A percentile compares a stretch with the other conserved stretches of the same genome.
Conservation (phyloP, 2,329 filamentous ascomycete species). For the Cytospora leucostoma region DNA sequence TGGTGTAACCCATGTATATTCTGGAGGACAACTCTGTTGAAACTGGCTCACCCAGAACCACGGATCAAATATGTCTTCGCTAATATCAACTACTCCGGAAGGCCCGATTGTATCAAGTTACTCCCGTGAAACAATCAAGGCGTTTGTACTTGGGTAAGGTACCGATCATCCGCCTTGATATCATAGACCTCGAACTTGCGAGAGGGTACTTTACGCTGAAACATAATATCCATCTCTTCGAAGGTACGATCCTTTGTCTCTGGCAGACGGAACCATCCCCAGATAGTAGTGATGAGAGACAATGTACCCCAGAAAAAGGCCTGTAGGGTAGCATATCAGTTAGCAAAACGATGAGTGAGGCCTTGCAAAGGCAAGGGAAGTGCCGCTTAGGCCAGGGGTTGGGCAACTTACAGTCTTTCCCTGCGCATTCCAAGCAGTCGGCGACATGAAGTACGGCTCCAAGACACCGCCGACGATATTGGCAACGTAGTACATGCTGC, state of each 20-base stretch:
- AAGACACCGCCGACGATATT: slow-evolving; percentile 45
- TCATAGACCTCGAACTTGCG: slow-evolving; percentile 38
- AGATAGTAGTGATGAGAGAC: slow-evolving; percentile 41
- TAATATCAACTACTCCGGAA: too few species aligned
- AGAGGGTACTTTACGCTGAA: slow-evolving; percentile 36
- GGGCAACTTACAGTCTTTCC: slow-evolving; percentile 40
- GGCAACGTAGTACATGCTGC: slow-evolving; percentile 44
- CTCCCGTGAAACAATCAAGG: too few species aligned
- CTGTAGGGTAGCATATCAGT: slow-evolving; percentile 25
- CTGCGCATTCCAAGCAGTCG: slow-evolving; percentile 43
- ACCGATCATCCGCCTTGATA: slow-evolving; percentile 28
- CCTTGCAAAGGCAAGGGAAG: too few species aligned
- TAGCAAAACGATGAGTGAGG: background rate
- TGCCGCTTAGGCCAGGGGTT: accelerated
- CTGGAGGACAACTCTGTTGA: too few species aligned
- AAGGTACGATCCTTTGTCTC: slow-evolving; percentile 50
- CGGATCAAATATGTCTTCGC: too few species aligned
- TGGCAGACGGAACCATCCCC: slow-evolving; percentile 47
- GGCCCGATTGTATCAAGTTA: too few species aligned
- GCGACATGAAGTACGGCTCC: slow-evolving; percentile 42
- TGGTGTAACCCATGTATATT: too few species aligned
- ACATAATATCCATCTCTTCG: slow-evolving; percentile 48
- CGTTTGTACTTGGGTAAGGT: slow-evolving; percentile 7
- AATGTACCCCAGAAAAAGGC: slow-evolving; percentile 47
- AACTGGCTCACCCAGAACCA: too few species aligned